phyloP scores from a whole-genome alignment of 2,329 filamentous ascomycete species.

The Fusarium zealandicum region DNA sequence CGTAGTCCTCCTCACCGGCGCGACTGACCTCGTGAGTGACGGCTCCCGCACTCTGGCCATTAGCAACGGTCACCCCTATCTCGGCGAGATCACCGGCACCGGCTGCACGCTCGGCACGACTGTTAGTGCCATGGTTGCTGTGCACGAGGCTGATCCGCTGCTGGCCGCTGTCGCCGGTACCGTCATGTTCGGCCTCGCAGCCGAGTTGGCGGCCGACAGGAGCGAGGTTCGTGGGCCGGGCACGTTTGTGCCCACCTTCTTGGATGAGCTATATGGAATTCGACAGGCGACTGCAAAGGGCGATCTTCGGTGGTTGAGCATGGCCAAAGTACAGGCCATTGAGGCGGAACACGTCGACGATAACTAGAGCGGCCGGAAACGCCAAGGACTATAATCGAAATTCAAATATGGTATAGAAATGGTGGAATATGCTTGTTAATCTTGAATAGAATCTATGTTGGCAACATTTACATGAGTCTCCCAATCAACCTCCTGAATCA shows the following conservation, averaged over 20 bases:
- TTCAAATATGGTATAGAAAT: constrained; percentile 1
- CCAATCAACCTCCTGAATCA: neutral
- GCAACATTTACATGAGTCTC: neutral
- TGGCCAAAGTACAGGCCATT: constrained; percentile 57
- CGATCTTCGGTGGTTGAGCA: constrained; percentile 59
- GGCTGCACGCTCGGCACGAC: constrained; percentile 88
- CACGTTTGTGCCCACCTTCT: constrained; percentile 83
- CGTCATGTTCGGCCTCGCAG: constrained; percentile 77
- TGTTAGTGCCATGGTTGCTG: constrained; percentile 77
- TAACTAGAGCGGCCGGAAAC: neutral
- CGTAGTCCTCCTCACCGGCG: constrained; percentile 83
- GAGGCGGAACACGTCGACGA: constrained; percentile 36
- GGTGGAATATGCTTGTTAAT: constrained; percentile 3
- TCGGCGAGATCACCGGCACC: constrained; percentile 77
- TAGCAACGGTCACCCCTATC: constrained; percentile 76
- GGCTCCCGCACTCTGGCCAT: constrained; percentile 72
- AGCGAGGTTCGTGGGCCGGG: constrained; percentile 78
- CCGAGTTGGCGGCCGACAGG: constrained; percentile 72
- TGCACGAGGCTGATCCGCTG: constrained; percentile 69
- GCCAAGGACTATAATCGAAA: neutral
- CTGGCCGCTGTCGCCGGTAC: constrained; percentile 75
- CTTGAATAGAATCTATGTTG: constrained; percentile 6
- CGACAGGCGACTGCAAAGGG: constrained; percentile 57
- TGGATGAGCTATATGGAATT: constrained; percentile 71
- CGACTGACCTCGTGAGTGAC: constrained; percentile 79